Percentiles rank a stretch among this genome's conserved stretches.
These are phyloP conservation scores for Apodospora peruviana DNA, from an alignment of 495 filamentous ascomycete genomes.

Conservation along the genomic window DNA sequence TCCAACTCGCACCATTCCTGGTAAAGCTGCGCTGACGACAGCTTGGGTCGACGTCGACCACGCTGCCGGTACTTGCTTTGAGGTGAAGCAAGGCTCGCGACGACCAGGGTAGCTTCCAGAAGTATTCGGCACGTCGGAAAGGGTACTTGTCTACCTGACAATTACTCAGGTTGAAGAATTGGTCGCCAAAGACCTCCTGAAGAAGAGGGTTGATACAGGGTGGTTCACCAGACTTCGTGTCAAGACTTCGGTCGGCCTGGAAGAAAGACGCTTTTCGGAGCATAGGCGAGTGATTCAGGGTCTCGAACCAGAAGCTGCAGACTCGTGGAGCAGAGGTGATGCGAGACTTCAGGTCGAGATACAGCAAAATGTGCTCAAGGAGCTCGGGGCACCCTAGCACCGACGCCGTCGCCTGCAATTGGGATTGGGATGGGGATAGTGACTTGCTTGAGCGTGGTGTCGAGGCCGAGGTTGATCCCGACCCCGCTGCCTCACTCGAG, in stretches of 20 bases:
- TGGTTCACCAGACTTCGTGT: not conserved
- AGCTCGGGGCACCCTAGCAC: not conserved
- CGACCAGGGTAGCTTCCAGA: slow-evolving; percentile 1
- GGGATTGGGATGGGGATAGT: not conserved
- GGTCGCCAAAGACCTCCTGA: not conserved
- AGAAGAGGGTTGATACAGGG: slow-evolving; percentile 1
- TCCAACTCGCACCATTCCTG: not conserved
- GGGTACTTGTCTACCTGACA: not conserved
- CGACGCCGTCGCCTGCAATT: not conserved
- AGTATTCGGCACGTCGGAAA: slow-evolving; percentile 1
- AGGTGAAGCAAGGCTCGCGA: not conserved
- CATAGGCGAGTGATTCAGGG: not conserved
- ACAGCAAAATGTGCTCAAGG: not conserved
- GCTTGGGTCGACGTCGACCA: not conserved
- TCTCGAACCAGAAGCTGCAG: not conserved
- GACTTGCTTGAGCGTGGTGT: not conserved
- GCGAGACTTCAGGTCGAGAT: slow-evolving; percentile 1
- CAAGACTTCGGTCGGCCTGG: not conserved
- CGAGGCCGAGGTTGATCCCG: not conserved
- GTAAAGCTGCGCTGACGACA: slow-evolving; percentile 1
- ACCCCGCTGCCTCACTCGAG: not conserved
- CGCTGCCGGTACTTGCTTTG: not conserved
- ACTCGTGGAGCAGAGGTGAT: slow-evolving; percentile 3
- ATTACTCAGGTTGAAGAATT: slow-evolving; percentile 2
- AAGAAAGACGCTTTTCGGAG: slow-evolving; percentile 1